These are phyloP conservation scores for Candida cerambycidarum DNA, from an alignment of 805 yeast genomes.

Conservation along the genomic window DNA sequence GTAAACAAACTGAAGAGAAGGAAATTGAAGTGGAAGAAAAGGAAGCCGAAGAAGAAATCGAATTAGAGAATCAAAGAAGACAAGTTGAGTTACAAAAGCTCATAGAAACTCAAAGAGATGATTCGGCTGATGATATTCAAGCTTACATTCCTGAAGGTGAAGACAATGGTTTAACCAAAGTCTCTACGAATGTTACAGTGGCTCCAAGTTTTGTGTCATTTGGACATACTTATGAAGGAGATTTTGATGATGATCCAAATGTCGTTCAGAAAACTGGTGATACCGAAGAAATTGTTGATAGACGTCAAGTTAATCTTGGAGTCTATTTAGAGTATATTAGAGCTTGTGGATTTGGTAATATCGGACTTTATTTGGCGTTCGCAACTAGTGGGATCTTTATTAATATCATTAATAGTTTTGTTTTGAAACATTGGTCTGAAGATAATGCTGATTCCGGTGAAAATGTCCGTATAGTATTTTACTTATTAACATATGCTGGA, in stretches of 20 bases:
- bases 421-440: constrained; percentile 40
- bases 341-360: constrained; percentile 31
- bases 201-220: constrained; percentile 34
- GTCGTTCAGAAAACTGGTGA: constrained; percentile 19
- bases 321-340: constrained; percentile 29
- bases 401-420: constrained; percentile 24
- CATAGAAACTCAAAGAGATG: constrained; percentile 11
- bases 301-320: constrained; percentile 30
- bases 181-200: constrained; percentile 7
- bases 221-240: constrained; percentile 32
- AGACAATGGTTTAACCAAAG: constrained; percentile 8
- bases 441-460: constrained; percentile 23
- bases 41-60: constrained; percentile 13
- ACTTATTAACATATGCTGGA: constrained; percentile 25
- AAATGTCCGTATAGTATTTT: constrained; percentile 25
- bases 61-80: constrained; percentile 16
- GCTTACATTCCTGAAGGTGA: constrained; percentile 7
- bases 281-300: constrained; percentile 27
- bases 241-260: constrained; percentile 20
- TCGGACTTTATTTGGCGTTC: constrained; percentile 24
- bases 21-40: constrained; percentile 20
- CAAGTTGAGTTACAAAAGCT: constrained; percentile 1
- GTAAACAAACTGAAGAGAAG: constrained; percentile 18
- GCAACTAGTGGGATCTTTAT: constrained; percentile 21
- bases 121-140: constrained; percentile 8